Base-by-base conservation (phyloP, 148 eudicot species). In the Rhododendron vialii region DNA sequence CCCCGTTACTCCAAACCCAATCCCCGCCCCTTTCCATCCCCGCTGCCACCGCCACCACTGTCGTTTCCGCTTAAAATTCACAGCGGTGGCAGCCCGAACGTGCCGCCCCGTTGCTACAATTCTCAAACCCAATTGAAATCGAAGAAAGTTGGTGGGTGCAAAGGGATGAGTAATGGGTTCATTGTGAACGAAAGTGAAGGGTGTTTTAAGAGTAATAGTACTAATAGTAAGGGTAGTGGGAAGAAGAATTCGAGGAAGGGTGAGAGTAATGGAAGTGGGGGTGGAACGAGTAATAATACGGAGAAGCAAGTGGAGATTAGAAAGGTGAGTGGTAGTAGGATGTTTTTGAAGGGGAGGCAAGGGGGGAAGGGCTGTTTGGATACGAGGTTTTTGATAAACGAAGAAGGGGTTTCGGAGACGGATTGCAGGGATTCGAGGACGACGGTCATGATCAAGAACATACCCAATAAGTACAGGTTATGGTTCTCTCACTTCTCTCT, bases 361-460 rank as follows among this genome's bases (percentile, higher is more conserved):
- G 81, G 84, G 2, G 81, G 84, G 3, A 93, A 84, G 88, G 90
- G 92, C 33, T 91, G 36, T 69, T 69, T 87, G 45, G 98, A 96
- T 82, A 91, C 97, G 2, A 89, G 94, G 45, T 96, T 94, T 84
- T 63, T 94, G 90, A 96, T 96, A 33, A 94, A 92, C 7, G 98
- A 92, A 80, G 98, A 92, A 53, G 92, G 90, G 3, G 88, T 90
- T 26, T 61, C 92, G 48, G 94, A 88, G 28, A 84, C 88, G 26
- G 85, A 84, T 85, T 86, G 87, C 73, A 87, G 88, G 67, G 99
- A 96, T 92, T 85, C 85, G 2, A 92, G 99, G 87, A 95, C 99
- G 61, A 96, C 99, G 73, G 93, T 96, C 76, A 96, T 96, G 99
- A 95, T 96, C 86, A 96, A 95, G 86, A 96, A 96, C 94, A 96